Percentiles rank a stretch among this genome's conserved stretches.
Evolutionary conservation across 2,329 filamentous ascomycete species (phyloP).

Genomic region (Coleophoma eucalyptorum): DNA sequence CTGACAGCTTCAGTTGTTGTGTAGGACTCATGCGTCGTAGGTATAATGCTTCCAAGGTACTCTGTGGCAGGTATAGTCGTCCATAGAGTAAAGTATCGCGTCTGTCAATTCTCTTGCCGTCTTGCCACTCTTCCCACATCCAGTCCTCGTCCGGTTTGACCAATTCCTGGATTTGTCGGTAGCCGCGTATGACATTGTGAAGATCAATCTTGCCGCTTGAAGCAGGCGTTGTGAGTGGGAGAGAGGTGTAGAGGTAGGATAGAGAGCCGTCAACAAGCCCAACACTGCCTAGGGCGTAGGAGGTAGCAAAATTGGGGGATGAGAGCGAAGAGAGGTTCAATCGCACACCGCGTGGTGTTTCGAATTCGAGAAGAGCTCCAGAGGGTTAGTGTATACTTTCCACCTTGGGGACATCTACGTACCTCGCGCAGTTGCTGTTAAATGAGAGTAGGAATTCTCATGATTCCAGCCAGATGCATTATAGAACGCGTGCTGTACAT

Average conservation of each 20-base stretch:
- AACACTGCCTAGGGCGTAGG: slow-evolving; percentile 84
- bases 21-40: slow-evolving; percentile 74
- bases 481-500: slow-evolving; percentile 88
- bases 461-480: slow-evolving; percentile 82
- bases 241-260: slow-evolving; percentile 91
- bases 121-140: slow-evolving; percentile 51
- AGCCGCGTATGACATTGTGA: slow-evolving; percentile 74
- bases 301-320: slow-evolving; percentile 89
- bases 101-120: slow-evolving; percentile 42
- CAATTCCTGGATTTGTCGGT: slow-evolving; percentile 71
- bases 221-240: slow-evolving; percentile 65
- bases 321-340: slow-evolving; percentile 88
- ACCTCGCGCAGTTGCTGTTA: slow-evolving; percentile 83
- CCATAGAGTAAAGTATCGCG: slow-evolving; percentile 67
- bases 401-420: slow-evolving; percentile 22
- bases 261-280: slow-evolving; percentile 95
- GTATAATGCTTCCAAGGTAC: slow-evolving; percentile 81
- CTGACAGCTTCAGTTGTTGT: slow-evolving; percentile 75
- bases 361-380: slow-evolving; percentile 80
- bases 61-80: slow-evolving; percentile 77
- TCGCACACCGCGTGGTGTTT: slow-evolving; percentile 78
- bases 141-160: slow-evolving; percentile 43
- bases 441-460: slow-evolving; percentile 85
- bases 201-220: slow-evolving; percentile 75
- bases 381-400: slow-evolving; percentile 5